Conservation (phyloP, 1,284 basidiomycete genomes). For the Cryptococcus wingfieldii region DNA sequence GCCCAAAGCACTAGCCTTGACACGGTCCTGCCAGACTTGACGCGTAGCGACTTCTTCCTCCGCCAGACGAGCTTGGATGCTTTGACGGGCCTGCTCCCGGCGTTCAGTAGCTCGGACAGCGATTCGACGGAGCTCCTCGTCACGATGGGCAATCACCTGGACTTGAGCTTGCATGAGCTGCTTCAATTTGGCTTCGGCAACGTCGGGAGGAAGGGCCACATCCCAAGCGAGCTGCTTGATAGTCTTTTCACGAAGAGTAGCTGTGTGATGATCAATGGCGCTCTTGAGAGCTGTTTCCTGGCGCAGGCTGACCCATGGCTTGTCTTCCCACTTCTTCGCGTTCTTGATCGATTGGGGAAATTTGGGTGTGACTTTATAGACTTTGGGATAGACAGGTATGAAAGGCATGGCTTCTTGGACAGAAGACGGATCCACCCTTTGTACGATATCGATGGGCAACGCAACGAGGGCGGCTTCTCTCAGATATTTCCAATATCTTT, state of each 20-base stretch:
- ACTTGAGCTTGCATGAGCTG: constrained; percentile 4
- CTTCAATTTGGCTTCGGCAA: constrained; percentile 18
- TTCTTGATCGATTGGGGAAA: constrained; percentile 11
- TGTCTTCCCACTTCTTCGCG: constrained; percentile 24
- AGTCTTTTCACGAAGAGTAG: constrained; percentile 11
- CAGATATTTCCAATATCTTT: constrained; percentile 22
- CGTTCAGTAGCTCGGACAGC: constrained; percentile 5
- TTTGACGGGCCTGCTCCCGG: constrained; percentile 8
- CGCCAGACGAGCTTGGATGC: constrained; percentile 26
- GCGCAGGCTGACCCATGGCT: constrained; percentile 17
- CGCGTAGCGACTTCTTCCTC: constrained; percentile 22
- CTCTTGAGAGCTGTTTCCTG: constrained; percentile 30
- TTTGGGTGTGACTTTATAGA: neutral
- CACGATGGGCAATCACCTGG: constrained; percentile 4
- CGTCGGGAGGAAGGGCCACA: constrained; percentile 23
- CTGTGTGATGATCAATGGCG: constrained; percentile 15
- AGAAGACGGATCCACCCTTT: neutral
- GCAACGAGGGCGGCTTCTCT: constrained; percentile 12
- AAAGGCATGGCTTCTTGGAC: neutral
- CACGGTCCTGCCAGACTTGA: constrained; percentile 27
- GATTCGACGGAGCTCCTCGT: constrained; percentile 2
- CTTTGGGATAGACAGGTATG: neutral
- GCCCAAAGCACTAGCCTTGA: constrained; percentile 18
- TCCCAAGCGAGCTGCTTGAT: constrained; percentile 29
- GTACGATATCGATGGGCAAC: neutral